A percentile compares a stretch with the other conserved stretches of the same genome.
phyloP scores from a whole-genome alignment of 2,329 filamentous ascomycete genomes.

The Gaeumannomyces tritici region DNA sequence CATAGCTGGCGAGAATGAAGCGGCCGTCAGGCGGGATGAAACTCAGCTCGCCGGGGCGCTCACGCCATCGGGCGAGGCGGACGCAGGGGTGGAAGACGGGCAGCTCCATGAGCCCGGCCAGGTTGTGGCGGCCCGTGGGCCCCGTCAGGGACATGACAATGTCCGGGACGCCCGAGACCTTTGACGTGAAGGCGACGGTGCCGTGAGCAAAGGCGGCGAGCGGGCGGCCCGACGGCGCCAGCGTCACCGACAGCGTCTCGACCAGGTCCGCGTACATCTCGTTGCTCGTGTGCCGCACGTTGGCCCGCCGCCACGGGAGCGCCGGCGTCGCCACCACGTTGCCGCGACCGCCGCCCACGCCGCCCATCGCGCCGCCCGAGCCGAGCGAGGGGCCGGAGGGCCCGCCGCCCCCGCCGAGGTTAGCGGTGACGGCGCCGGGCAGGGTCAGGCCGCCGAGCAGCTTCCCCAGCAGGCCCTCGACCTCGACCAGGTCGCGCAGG shows the following conservation, averaged over 20 bases:
- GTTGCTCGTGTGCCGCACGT: conserved; percentile 92
- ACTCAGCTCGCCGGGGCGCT: conserved; percentile 81
- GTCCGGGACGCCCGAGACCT: conserved; percentile 90
- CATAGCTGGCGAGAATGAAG: conserved; percentile 89
- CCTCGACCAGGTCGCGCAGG: conserved; percentile 81
- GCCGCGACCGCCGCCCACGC: not conserved
- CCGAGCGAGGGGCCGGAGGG: conserved; percentile 28
- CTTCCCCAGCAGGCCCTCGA: conserved; percentile 83
- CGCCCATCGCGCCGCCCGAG: conserved; percentile 22
- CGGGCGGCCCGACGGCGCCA: conserved; percentile 82
- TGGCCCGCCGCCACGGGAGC: conserved; percentile 81
- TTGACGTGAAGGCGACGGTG: conserved; percentile 88
- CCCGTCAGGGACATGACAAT: conserved; percentile 72
- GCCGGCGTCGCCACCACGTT: conserved; percentile 28
- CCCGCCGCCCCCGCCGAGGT: conserved; percentile 11
- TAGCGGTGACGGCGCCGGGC: conserved; percentile 43
- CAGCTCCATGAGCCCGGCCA: conserved; percentile 67
- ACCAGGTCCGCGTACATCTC: conserved; percentile 95
- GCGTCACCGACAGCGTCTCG: conserved; percentile 77
- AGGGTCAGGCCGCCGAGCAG: conserved; percentile 79
- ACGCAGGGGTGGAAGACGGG: conserved; percentile 97
- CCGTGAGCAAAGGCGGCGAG: conserved; percentile 82
- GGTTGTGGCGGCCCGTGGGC: conserved; percentile 69
- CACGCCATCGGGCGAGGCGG: conserved; percentile 78
- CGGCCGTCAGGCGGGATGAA: conserved; percentile 93